These are phyloP conservation scores for Schoenoplectus triqueter DNA, from an alignment of 202 grass and related monocot species.

Conservation along the genomic window DNA sequence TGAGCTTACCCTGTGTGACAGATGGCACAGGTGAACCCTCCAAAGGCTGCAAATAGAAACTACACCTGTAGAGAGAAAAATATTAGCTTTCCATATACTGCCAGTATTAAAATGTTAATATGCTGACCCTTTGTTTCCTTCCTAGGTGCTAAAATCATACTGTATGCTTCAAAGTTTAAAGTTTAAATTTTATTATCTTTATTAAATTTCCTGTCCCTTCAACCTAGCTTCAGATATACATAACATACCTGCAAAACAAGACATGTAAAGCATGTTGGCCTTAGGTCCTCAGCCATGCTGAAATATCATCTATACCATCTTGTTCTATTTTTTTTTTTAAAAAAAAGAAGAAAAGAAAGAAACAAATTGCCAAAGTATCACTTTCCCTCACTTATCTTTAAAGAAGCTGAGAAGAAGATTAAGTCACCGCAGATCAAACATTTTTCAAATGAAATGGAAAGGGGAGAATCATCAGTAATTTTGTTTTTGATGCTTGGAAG, in stretches of 20 bases:
- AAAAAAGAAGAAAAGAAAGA: not conserved
- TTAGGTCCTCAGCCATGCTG: not conserved
- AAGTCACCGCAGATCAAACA: not conserved
- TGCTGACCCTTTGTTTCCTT: not conserved
- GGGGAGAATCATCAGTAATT: not conserved
- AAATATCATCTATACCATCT: not conserved
- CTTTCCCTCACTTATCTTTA: not conserved
- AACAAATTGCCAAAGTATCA: not conserved
- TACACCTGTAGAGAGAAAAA: slow-evolving; percentile 60
- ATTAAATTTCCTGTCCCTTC: not conserved
- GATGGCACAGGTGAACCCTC: slow-evolving; percentile 88
- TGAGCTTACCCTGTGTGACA: slow-evolving; percentile 89
- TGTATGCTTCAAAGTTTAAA: not conserved
- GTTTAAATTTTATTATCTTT: not conserved
- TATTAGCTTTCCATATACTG: slow-evolving; percentile 14
- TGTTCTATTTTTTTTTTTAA: not conserved
- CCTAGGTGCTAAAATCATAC: not conserved
- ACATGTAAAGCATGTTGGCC: not conserved
- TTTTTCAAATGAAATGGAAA: slow-evolving; percentile 1
- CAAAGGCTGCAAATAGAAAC: slow-evolving; percentile 92
- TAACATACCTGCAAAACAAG: not conserved
- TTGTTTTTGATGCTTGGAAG: not conserved
- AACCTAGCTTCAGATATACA: slow-evolving; percentile 20
- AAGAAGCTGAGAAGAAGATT: slow-evolving; percentile 10
- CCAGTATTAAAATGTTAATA: slow-evolving; percentile 4